Base-by-base conservation (phyloP, 192 early-diverging fungal species). In the Umbelopsis ramanniana region DNA sequence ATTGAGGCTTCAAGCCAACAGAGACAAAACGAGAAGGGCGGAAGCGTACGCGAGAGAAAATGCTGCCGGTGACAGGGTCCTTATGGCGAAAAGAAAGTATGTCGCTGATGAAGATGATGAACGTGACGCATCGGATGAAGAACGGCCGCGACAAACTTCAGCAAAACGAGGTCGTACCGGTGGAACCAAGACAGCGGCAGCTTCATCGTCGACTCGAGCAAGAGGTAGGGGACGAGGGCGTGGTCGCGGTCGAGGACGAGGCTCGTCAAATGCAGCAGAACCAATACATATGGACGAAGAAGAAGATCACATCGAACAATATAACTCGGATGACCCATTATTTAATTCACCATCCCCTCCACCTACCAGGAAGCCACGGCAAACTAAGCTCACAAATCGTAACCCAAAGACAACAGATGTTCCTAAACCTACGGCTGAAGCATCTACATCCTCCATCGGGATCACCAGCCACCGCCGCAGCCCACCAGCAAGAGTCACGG, bases 41-140 rank as follows among this genome's bases (percentile, higher is more conserved):
- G 46, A 75, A n/a, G 53, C 46, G 6, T 79, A 79, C 52, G 75
- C 74, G 0, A 52, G 52, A 2, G 76, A 79, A 24, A 69, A 77
- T 29, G 70, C 78, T 6, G 75, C 72, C 38, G 79, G 76, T 4
- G 71, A 57, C 24, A 38, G 77, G 15, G 46, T 79, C 9, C 52
- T 73, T 38, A 71, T 57, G 40, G 75, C 77, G 12, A 63, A 63
- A 35, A 29, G 57, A 75, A 43, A 71, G 8, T 54, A n/a, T 43
- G 46, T 12, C 60, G 46, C 22, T 19, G 26, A 66, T 29, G 21
- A 37, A 10, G 10, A 54, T 26, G 43, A 57, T 29, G 45, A 12
- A 26, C 17, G 8, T 1, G 12, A n/a, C 45, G 37, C 11, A 8
- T 57, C 22, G 3, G 23, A 46, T 22, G 26, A 52, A 21, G 15